Evolutionary conservation across 2,329 filamentous ascomycete species (phyloP).

Genomic region (Cytospora leucostoma): DNA sequence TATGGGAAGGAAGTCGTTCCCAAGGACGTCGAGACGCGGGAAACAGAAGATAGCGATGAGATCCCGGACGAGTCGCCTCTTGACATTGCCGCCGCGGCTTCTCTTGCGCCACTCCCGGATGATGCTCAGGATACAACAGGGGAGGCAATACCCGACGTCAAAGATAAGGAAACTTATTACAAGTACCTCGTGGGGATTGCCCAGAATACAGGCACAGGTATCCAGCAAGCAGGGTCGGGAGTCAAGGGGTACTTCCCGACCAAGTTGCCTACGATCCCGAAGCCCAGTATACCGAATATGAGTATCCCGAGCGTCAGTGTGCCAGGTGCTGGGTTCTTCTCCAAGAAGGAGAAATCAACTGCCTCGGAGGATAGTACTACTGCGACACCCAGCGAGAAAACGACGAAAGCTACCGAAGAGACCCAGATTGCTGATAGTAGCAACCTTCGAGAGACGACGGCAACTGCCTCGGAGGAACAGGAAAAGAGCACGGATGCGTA

Average conservation of each 20-base stretch:
- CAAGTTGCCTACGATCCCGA: constrained; percentile 43
- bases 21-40: constrained; percentile 31
- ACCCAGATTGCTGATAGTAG: neutral
- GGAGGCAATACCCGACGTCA: constrained; percentile 35
- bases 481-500: neutral
- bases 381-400: neutral
- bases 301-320: constrained; percentile 29
- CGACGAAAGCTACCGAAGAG: neutral
- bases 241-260: constrained; percentile 49
- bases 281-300: constrained; percentile 34
- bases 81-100: constrained; percentile 55
- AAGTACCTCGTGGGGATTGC: constrained; percentile 52
- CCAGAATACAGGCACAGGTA: constrained; percentile 46
- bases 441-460: neutral
- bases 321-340: constrained; percentile 22
- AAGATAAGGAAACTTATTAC: constrained; percentile 46
- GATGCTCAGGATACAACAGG: constrained; percentile 40
- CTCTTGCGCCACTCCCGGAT: constrained; percentile 49
- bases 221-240: constrained; percentile 47
- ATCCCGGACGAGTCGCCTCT: constrained; percentile 51
- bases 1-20: constrained; percentile 22
- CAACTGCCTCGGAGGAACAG: neutral
- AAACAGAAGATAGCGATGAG: constrained; percentile 36
- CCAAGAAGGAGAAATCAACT: constrained; percentile 26
- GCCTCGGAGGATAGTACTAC: constrained; percentile 7